Conservation (phyloP, 1,284 basidiomycete genomes). For the Puccinia horiana region DNA sequence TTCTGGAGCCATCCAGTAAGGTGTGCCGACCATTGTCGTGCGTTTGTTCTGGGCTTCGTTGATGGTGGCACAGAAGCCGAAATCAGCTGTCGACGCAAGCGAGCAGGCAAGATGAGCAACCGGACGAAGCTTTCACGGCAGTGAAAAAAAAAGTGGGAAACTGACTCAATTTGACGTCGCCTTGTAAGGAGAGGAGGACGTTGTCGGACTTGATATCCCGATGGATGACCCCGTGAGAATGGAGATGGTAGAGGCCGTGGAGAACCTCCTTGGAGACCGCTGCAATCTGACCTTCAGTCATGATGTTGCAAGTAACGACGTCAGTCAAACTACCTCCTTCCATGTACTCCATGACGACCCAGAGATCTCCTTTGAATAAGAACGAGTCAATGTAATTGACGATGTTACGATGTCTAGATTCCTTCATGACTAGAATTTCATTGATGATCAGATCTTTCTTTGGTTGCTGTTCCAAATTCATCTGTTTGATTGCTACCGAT, state of each 20-base stretch:
- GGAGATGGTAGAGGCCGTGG: constrained; percentile 87
- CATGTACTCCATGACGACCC: constrained; percentile 99
- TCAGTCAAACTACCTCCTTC: constrained; percentile 87
- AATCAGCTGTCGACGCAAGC: constrained; percentile 71
- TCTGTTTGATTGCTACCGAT: constrained; percentile 98
- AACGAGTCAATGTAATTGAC: constrained; percentile 99
- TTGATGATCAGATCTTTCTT: constrained; percentile 99
- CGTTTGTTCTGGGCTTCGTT: constrained; percentile 88
- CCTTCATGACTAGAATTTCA: constrained; percentile 98
- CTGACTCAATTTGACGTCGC: constrained; percentile 95
- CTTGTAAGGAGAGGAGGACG: constrained; percentile 83
- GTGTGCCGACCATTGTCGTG: constrained; percentile 98
- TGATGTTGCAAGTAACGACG: constrained; percentile 92
- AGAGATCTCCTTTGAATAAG: constrained; percentile 93
- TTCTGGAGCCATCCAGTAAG: constrained; percentile 99
- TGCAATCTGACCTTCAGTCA: constrained; percentile 90
- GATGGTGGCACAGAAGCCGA: constrained; percentile 97
- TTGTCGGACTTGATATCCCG: constrained; percentile 99
- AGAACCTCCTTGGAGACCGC: constrained; percentile 86
- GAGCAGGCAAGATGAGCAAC: too few relatives aligned
- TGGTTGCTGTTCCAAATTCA: constrained; percentile 99
- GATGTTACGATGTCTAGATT: constrained; percentile 92
- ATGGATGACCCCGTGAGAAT: constrained; percentile 92
- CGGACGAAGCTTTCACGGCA: constrained; percentile 19
- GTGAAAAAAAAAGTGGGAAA: not conserved